Evolutionary conservation across 1,284 basidiomycete species (phyloP).

Genomic region (Clitocybe nebularis): DNA sequence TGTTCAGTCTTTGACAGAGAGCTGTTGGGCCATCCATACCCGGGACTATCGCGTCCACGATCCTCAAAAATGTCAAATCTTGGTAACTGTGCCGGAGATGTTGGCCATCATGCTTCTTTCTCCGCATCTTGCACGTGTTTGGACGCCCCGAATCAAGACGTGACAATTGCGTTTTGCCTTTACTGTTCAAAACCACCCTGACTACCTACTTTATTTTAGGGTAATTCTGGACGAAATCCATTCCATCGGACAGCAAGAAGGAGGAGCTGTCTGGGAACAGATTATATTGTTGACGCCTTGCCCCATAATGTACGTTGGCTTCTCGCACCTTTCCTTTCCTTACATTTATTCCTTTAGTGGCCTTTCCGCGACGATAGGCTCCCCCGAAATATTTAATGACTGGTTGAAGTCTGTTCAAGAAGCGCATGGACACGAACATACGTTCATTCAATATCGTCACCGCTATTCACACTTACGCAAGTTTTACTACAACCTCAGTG

Average conservation of each 20-base stretch:
- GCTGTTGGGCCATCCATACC: slow-evolving; percentile 66
- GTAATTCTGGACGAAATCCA: slow-evolving; percentile 74
- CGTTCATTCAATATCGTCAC: slow-evolving; percentile 57
- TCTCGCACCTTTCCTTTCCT: not conserved
- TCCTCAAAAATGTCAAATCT: slow-evolving; percentile 63
- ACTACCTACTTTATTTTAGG: slow-evolving; percentile 27
- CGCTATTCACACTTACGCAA: slow-evolving; percentile 73
- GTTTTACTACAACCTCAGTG: slow-evolving; percentile 45
- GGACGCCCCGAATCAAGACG: slow-evolving; percentile 63
- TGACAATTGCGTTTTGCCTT: slow-evolving; percentile 19
- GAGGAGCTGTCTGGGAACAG: slow-evolving; percentile 69
- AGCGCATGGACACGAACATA: slow-evolving; percentile 53
- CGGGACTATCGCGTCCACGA: slow-evolving; percentile 63
- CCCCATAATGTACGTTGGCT: slow-evolving; percentile 55
- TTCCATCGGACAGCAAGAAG: slow-evolving; percentile 64
- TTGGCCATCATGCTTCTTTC: slow-evolving; percentile 65
- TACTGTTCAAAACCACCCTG: not conserved
- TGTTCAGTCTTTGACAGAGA: slow-evolving; percentile 35
- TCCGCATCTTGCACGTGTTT: slow-evolving; percentile 53
- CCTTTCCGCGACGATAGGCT: slow-evolving; percentile 66
- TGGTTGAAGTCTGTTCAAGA: slow-evolving; percentile 63
- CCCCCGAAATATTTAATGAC: slow-evolving; percentile 57
- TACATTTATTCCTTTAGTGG: slow-evolving; percentile 38
- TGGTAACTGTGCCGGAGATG: slow-evolving; percentile 70
- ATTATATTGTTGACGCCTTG: slow-evolving; percentile 61